phyloP scores from a whole-genome alignment of 2,329 filamentous ascomycete species.

The Rugonectria rugulosa region DNA sequence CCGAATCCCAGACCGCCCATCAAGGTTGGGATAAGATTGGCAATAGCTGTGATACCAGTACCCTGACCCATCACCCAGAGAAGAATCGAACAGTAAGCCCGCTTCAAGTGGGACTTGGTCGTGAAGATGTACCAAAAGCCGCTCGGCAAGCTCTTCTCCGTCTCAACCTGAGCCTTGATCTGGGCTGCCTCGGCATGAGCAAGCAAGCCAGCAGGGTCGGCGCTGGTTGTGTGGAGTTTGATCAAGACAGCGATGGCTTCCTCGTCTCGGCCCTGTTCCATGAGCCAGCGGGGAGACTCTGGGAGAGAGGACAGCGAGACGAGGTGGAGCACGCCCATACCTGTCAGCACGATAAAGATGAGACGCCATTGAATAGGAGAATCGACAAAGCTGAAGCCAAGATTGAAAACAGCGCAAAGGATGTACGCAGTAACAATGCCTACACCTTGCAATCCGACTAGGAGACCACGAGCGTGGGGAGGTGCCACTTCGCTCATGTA shows the following conservation, averaged over 20 bases:
- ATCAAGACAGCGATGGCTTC: constrained; percentile 36
- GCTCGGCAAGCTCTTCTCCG: constrained; percentile 19
- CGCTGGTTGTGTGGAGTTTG: constrained; percentile 18
- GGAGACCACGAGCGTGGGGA: constrained; percentile 44
- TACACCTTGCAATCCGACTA: constrained; percentile 45
- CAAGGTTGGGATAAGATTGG: constrained; percentile 20
- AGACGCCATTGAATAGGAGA: constrained; percentile 34
- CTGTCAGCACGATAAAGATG: constrained; percentile 42
- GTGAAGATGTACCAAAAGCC: constrained; percentile 27
- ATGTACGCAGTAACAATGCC: constrained; percentile 45
- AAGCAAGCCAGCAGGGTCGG: constrained; percentile 16
- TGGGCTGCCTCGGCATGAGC: constrained; percentile 25
- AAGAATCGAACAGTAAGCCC: constrained; percentile 23
- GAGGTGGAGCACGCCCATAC: constrained; percentile 33
- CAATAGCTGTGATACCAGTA: constrained; percentile 26
- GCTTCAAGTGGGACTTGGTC: constrained; percentile 14
- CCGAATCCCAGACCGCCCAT: constrained; percentile 28
- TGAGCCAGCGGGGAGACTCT: constrained; percentile 49
- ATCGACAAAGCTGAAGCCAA: constrained; percentile 17
- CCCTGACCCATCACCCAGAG: constrained; percentile 27
- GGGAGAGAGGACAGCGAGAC: constrained; percentile 41
- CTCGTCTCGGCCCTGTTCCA: constrained; percentile 44
- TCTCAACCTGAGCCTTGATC: constrained; percentile 25
- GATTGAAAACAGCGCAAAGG: constrained; percentile 35
- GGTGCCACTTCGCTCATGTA: constrained; percentile 48